Evolutionary conservation across 2,329 filamentous ascomycete species (phyloP).

Genomic region (Paecilomyces niveus): DNA sequence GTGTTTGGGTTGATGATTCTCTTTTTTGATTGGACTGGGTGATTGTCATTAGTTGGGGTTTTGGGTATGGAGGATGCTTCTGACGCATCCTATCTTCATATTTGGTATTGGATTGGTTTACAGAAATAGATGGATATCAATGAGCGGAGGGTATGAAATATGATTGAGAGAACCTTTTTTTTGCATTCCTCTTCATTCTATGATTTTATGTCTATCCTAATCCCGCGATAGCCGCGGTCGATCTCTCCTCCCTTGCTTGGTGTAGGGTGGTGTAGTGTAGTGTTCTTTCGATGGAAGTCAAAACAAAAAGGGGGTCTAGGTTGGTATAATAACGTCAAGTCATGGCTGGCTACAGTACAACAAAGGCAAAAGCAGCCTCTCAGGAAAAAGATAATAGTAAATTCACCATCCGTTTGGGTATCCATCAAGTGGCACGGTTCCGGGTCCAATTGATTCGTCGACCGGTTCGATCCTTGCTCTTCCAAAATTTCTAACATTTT

Average conservation of each 20-base stretch:
- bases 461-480: background rate
- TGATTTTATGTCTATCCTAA: background rate
- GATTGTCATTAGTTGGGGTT: background rate
- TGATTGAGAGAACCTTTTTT: background rate
- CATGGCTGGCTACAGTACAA: background rate
- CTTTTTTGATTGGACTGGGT: background rate
- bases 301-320: background rate
- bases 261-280: background rate
- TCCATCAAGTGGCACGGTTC: background rate
- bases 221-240: background rate
- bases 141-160: too few relatives aligned
- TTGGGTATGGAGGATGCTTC: background rate
- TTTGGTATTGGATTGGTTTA: too few relatives aligned
- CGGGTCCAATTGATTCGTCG: background rate
- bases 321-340: background rate
- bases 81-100: too few relatives aligned
- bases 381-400: background rate
- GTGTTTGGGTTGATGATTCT: slow-evolving; percentile 16
- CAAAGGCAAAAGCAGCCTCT: background rate
- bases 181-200: background rate
- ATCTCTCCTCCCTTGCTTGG: background rate
- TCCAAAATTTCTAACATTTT: background rate
- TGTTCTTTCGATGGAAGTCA: background rate
- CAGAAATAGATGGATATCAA: too few relatives aligned
- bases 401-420: background rate